A percentile compares a stretch with the other conserved stretches of the same genome.
Evolutionary conservation across 2,329 filamentous ascomycete species (phyloP).

Genomic region (Pestalotiopsis sp.): DNA sequence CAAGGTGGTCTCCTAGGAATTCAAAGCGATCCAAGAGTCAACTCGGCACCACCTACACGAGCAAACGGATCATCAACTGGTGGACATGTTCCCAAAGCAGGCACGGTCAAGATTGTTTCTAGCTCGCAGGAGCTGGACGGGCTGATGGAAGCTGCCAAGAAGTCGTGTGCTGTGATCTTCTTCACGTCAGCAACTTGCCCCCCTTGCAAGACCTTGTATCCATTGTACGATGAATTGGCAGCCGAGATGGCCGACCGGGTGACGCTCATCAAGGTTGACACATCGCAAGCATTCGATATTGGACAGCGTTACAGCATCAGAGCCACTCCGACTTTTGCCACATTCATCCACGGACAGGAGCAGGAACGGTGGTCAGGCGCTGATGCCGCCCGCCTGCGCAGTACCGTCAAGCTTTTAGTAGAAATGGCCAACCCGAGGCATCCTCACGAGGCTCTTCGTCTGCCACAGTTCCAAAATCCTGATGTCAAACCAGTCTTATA

Average conservation of each 20-base stretch:
- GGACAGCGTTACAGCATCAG: conserved; percentile 68
- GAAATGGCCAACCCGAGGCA: conserved; percentile 77
- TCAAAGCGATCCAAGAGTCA: conserved; percentile 37
- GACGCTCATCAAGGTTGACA: conserved; percentile 81
- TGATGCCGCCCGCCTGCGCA: conserved; percentile 66
- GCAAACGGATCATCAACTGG: background rate
- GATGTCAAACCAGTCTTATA: conserved; percentile 72
- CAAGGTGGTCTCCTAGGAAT: conserved; percentile 57
- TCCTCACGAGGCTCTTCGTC: conserved; percentile 69
- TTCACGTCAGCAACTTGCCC: conserved; percentile 84
- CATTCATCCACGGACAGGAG: conserved; percentile 75
- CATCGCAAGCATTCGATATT: conserved; percentile 66
- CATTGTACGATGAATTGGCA: conserved; percentile 79
- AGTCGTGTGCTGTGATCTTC: conserved; percentile 80
- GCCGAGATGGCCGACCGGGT: conserved; percentile 70
- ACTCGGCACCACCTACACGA: conserved; percentile 13
- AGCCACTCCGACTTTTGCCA: conserved; percentile 87
- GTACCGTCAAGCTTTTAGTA: conserved; percentile 73
- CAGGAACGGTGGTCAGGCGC: conserved; percentile 82
- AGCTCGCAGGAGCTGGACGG: conserved; percentile 62
- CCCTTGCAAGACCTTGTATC: conserved; percentile 77
- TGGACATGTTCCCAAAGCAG: conserved; percentile 27
- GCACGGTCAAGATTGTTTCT: conserved; percentile 61
- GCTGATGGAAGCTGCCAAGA: conserved; percentile 60
- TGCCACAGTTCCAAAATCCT: conserved; percentile 70